Evolutionary conservation across 2,329 filamentous ascomycete species (phyloP).

Genomic region (Aureobasidium sp.): DNA sequence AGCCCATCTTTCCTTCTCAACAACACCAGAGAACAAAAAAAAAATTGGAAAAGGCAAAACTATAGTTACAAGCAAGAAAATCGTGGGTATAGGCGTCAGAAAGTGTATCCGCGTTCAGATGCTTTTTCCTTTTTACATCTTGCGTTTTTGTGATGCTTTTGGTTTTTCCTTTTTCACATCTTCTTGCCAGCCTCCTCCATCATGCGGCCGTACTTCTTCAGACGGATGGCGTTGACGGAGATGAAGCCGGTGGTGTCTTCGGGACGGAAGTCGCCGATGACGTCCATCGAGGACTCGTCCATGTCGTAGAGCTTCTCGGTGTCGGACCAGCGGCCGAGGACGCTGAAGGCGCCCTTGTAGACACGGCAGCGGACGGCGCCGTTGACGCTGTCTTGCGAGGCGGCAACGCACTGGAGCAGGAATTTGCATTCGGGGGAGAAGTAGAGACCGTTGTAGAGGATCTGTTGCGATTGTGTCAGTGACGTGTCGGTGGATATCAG

Average conservation of each 20-base stretch:
- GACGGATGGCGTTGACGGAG: conserved; percentile 57
- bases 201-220: conserved; percentile 39
- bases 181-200: conserved; percentile 32
- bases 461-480: conserved; percentile 17
- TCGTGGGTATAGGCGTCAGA: conserved; percentile 8
- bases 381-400: conserved; percentile 56
- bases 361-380: conserved; percentile 54
- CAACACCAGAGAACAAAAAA: background rate
- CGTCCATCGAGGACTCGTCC: conserved; percentile 63
- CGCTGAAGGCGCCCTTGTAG: conserved; percentile 60
- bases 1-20: background rate
- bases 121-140: no score
- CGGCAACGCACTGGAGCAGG: conserved; percentile 57
- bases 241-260: conserved; percentile 63
- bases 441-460: conserved; percentile 57
- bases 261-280: conserved; percentile 60
- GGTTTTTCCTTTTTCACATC: conserved; percentile 23
- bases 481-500: conserved; percentile 24
- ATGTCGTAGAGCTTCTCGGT: conserved; percentile 65
- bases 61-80: conserved; percentile 4
- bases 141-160: no score
- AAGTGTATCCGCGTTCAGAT: no score
- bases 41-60: no score
- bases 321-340: conserved; percentile 53
- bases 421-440: conserved; percentile 67